Evolutionary conservation across 1,284 basidiomycete species (phyloP).

Genomic region (Hymenochaete sp.): DNA sequence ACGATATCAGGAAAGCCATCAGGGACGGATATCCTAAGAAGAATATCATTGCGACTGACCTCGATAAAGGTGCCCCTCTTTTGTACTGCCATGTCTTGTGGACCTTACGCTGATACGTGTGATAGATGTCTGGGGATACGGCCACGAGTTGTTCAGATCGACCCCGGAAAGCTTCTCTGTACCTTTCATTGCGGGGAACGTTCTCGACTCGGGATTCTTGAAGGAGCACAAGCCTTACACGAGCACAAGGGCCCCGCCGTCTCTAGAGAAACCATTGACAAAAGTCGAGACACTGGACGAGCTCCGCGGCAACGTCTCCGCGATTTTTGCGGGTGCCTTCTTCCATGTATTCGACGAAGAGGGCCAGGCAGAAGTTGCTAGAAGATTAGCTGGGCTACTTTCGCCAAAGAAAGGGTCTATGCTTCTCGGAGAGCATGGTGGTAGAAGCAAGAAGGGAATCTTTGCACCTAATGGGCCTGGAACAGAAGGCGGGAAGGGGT

Average conservation of each 20-base stretch:
- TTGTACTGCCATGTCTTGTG: background rate
- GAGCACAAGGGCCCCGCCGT: conserved; percentile 23
- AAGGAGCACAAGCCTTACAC: conserved; percentile 25
- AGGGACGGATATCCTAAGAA: conserved; percentile 23
- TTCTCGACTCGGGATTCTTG: conserved; percentile 28
- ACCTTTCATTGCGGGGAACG: conserved; percentile 28
- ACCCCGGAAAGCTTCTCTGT: conserved; percentile 26
- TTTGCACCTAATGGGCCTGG: conserved; percentile 22
- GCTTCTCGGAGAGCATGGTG: conserved; percentile 30
- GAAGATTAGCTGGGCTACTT: conserved; percentile 33
- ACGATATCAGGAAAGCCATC: conserved; percentile 23
- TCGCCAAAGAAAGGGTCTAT: conserved; percentile 30
- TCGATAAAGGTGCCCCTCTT: conserved; percentile 18
- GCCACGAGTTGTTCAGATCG: conserved; percentile 28
- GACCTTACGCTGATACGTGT: background rate
- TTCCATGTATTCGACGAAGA: conserved; percentile 45
- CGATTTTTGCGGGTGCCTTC: no score
- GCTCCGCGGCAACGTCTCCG: conserved; percentile 36
- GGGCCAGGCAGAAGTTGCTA: conserved; percentile 34
- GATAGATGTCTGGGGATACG: conserved; percentile 28
- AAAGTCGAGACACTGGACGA: conserved; percentile 32
- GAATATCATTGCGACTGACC: conserved; percentile 23
- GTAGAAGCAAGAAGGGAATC: conserved; percentile 2
- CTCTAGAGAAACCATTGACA: conserved; percentile 24
- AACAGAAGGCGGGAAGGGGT: conserved; percentile 21